Percentiles rank a stretch among this genome's conserved stretches.
These are phyloP conservation scores for Calycina herbarum DNA, from an alignment of 2,329 filamentous ascomycete genomes.

Conservation along the genomic window DNA sequence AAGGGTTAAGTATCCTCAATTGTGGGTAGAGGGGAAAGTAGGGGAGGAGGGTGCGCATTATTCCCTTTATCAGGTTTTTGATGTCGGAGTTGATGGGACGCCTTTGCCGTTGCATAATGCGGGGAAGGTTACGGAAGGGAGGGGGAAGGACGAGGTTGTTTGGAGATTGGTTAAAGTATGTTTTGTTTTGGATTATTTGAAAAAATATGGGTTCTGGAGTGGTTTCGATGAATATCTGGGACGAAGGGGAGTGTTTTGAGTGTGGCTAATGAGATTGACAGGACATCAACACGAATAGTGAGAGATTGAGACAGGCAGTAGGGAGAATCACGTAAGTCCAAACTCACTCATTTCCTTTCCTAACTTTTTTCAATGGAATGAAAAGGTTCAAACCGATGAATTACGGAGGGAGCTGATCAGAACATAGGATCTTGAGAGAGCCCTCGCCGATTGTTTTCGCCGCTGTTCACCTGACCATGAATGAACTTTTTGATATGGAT, in stretches of 20 bases:
- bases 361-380: too few species aligned
- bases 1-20: constrained; percentile 5
- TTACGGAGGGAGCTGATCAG: not conserved
- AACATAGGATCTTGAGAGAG: constrained; percentile 52
- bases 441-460: constrained; percentile 60
- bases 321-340: constrained; percentile 14
- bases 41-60: constrained; percentile 14
- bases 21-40: constrained; percentile 1
- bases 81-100: constrained; percentile 15
- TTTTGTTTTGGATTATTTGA: not conserved
- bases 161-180: constrained; percentile 14
- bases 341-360: too few species aligned
- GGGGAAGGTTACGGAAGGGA: not conserved
- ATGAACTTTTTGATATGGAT: constrained; percentile 60
- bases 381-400: too few species aligned
- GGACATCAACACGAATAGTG: constrained; percentile 12
- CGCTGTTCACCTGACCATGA: constrained; percentile 58
- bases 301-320: constrained; percentile 11
- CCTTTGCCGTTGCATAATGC: constrained; percentile 11
- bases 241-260: too few species aligned
- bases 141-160: constrained; percentile 12
- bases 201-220: too few species aligned
- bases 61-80: constrained; percentile 15
- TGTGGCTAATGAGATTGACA: not conserved
- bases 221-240: too few species aligned